Conservation (phyloP, 2,329 filamentous ascomycete species). For the Rutstroemia sp. region DNA sequence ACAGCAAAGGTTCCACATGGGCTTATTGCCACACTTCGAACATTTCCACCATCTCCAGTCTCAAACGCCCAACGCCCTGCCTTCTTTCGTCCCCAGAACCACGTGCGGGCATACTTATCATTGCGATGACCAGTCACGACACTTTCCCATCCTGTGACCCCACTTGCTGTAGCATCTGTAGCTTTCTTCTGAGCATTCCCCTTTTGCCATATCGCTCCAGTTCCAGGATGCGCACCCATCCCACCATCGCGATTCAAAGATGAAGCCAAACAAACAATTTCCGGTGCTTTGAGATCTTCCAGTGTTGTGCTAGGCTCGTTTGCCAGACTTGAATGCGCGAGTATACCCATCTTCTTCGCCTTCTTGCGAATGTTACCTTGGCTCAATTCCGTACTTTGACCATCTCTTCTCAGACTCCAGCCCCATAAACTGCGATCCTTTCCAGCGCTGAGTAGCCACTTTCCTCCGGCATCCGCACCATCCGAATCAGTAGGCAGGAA, state of each 20-base stretch:
- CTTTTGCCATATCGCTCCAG: slow-evolving; percentile 78
- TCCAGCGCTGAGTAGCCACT: slow-evolving; percentile 89
- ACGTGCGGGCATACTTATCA: slow-evolving; percentile 80
- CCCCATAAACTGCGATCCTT: slow-evolving; percentile 90
- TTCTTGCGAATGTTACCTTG: slow-evolving; percentile 85
- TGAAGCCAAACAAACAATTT: slow-evolving; percentile 85
- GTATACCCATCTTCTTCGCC: slow-evolving; percentile 77
- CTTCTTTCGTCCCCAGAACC: slow-evolving; percentile 95
- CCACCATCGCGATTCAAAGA: slow-evolving; percentile 92
- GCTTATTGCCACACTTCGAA: slow-evolving; percentile 81
- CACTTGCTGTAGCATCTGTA: slow-evolving; percentile 63
- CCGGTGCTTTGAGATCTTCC: slow-evolving; percentile 77
- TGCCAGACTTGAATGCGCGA: slow-evolving; percentile 48
- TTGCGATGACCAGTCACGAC: slow-evolving; percentile 86
- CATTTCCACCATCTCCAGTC: slow-evolving; percentile 75
- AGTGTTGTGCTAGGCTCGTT: slow-evolving; percentile 57
- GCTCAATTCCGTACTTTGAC: slow-evolving; percentile 87
- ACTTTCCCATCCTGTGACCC: slow-evolving; percentile 92
- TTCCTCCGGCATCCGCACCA: slow-evolving; percentile 78
- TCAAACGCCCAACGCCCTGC: slow-evolving; percentile 90
- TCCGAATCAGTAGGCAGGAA: slow-evolving; percentile 88
- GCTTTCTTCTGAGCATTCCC: slow-evolving; percentile 48
- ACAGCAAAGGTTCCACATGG: slow-evolving; percentile 91
- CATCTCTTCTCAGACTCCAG: slow-evolving; percentile 89
- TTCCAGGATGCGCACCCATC: slow-evolving; percentile 75